Base-by-base conservation (phyloP, 2,329 filamentous ascomycete species). In the Fusarium graminum region DNA sequence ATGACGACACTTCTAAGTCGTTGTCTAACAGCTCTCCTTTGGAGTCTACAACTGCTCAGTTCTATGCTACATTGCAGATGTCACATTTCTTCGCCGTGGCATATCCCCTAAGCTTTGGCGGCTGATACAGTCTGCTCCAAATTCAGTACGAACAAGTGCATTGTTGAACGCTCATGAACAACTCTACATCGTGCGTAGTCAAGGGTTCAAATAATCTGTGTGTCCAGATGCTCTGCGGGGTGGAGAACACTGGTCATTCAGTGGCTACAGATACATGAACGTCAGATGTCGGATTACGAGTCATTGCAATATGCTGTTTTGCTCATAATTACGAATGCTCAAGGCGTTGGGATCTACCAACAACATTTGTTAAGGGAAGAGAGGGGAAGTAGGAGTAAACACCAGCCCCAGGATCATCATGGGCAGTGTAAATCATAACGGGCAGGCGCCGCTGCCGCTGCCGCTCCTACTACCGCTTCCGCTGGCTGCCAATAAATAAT, bases 351-450 rank as follows among this genome's bases (percentile, higher is more conserved):
- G 19, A 44, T 39, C 52, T 25, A 12, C 47, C 40, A 22, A 22
- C 22, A 25, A 25, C 22, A 42, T 17, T 32, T 36, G 11, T 7
- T 22, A 59, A 40, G 53, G 50, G 17, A 32, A 46, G 54, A 50
- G 50, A 54, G 39, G 53, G 50, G 17, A 32, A 46, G 54, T 52
- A 51, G 59, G 39, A 44, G 43, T 39, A 43, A 19, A 42, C 34
- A 39, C 34, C 39, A 25, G 38, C 49, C 36, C 50, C 50, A 51
- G 49, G 29, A 60, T 51, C 34, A 43, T 19, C 22, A 34, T 34
- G 47, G 38, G 53, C 45, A 54, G 44, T 45, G 47, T 11, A 68
- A 68, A 54, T 47, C 43, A 51, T n/a, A 68, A 68, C 59, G 63
- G 64, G 45, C 44, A 64, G 64, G 63, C 56, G 46, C 39, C 42